These are phyloP conservation scores for Coniella vitis DNA, from an alignment of 2,329 filamentous ascomycete species.

Conservation along the genomic window DNA sequence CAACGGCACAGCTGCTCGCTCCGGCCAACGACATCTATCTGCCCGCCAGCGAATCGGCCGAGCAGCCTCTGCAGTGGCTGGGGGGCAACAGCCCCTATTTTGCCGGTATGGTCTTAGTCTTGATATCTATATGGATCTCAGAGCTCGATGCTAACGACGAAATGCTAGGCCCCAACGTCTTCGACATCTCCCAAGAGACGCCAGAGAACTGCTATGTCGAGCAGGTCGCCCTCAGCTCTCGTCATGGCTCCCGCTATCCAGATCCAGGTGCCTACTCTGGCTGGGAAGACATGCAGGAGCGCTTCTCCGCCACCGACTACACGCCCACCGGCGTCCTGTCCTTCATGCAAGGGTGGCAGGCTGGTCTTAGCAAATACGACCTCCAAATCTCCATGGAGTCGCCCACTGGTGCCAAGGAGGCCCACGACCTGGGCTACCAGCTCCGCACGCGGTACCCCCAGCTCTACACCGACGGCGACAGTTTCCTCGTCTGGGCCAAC, in stretches of 20 bases:
- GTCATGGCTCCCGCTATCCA: conserved; percentile 58
- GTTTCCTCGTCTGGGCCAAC: conserved; percentile 58
- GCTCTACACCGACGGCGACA: conserved; percentile 41
- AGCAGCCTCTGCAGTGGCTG: conserved; percentile 28
- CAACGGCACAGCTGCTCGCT: conserved; percentile 16
- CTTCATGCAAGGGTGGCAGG: conserved; percentile 53
- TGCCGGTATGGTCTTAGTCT: conserved; percentile 31
- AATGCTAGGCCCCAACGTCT: conserved; percentile 46
- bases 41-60: conserved; percentile 16
- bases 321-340: conserved; percentile 43
- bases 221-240: conserved; percentile 51
- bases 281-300: conserved; percentile 44
- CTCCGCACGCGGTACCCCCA: conserved; percentile 42
- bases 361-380: conserved; percentile 46
- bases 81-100: conserved; percentile 49
- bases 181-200: conserved; percentile 44
- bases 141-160: conserved; percentile 3
- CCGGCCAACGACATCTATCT: conserved; percentile 18
- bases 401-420: conserved; percentile 56
- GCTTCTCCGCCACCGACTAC: conserved; percentile 47
- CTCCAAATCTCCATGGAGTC: conserved; percentile 53
- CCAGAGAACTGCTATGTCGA: conserved; percentile 53
- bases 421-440: conserved; percentile 47
- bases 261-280: conserved; percentile 52
- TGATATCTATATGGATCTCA: background rate